Base-by-base conservation (phyloP, 148 eudicot species). In the Euryodendron excelsum region DNA sequence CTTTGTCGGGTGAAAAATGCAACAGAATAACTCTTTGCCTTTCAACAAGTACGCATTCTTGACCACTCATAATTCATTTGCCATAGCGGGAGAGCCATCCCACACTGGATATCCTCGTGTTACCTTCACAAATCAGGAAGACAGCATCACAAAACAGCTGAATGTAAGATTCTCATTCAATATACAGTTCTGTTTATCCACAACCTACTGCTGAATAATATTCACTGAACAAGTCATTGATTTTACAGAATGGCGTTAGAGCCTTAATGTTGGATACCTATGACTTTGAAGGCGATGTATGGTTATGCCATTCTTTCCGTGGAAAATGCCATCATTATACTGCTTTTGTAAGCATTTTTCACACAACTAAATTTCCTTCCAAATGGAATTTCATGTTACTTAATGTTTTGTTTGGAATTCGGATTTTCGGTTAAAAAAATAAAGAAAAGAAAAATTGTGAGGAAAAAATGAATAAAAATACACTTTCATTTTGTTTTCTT, bases 1-100 rank as follows among this genome's bases (percentile, higher is more conserved):
- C n/a, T n/a, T n/a, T n/a, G n/a, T n/a, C n/a, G n/a, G n/a, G n/a
- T n/a, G n/a, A n/a, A n/a, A n/a, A n/a, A n/a, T n/a, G n/a, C n/a
- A 48, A 71, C 23, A 71, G 74, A 71, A 71, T 50, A 30, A 71
- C 81, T 90, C 98, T 11, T 81, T 94, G 8, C 93, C 98, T 1
- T 94, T 92, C 90, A 94, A 94, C 91, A 94, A 92, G 77, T 94
- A 94, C 27, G 89, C 98, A 21, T 94, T 85, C 58, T 80, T 94
- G 82, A 88, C 97, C 23, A 90, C 97, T 34, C 98, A 94, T 77
- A 94, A 94, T 72, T 78, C 98, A 5, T 94, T 59, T 55, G 93
- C 97, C 0, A 90, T 89, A 18, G 91, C 84, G 0, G 93, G 87
- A 34, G 91, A 87, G 69, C 87, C 88, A 65, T 83, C 88, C 61